Evolutionary conservation across 228 moss, liverwort and hornwort species (phyloP), one percentile per base, ranked within the genome.

Genomic region (Sphagnum fallax): DNA sequence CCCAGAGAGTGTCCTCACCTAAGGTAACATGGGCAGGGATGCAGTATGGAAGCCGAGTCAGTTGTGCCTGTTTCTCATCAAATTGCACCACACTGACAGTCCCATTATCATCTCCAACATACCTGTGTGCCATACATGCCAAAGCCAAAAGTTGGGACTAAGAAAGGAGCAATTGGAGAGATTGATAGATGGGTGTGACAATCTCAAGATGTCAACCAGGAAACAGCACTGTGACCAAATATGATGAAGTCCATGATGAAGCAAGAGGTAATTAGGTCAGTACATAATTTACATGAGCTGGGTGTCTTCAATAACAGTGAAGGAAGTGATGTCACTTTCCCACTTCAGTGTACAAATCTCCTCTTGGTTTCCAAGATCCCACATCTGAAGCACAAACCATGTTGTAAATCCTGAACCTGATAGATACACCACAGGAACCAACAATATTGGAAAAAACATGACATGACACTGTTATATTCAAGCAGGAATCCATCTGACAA

Each of bases 71-170:
- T 49, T 76, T 78, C 64, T 90, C 87, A 63, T 81, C 80, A 69
- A 81, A 88, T 74, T 98, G 80, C 53, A 98, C 66, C 52, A 94
- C 84, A 66, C 74, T 80, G 55, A 98, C 87, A 69, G 88, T 75
- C 73, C 98, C 98, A 72, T 75, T 63, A 64, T 94, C 77, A 84
- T 94, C 98, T 63, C 98, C 98, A 72, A 98, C 49, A 72, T 90
- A 89, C 78, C 98, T 98, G 90, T 32, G 32, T 32, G 32, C 32
- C 32, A 32, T 32, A 32, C 32, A 32, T 32, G 32, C 32, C 32
- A 32, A 3, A 32, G 32, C 32, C 32, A 32, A 32, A 32, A 32
- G 32, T 32, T 32, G 32, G 32, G 32, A 32, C 32, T 32, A 32
- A 32, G 32, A 32, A 32, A 32, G 32, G 2, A 32, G 32, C 32